A percentile compares a stretch with the other conserved stretches of the same genome.
These are phyloP conservation scores for Epicoccum nigrum DNA, from an alignment of 2,329 filamentous ascomycete species.

Conservation along the genomic window DNA sequence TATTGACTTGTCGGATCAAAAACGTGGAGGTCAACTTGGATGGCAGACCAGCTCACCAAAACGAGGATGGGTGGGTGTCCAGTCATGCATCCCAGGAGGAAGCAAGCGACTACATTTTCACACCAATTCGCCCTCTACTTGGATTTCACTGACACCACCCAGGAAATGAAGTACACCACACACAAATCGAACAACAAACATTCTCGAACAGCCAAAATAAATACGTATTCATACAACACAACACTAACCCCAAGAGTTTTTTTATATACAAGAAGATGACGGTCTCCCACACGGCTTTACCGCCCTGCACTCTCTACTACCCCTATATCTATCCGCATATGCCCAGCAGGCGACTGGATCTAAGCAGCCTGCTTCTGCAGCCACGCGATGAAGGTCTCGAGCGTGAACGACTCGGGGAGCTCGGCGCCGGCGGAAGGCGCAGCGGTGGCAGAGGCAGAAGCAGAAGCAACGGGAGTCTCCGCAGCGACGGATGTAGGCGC, in stretches of 20 bases:
- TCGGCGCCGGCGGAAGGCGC: constrained; percentile 22
- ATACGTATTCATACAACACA: neutral
- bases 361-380: constrained; percentile 26
- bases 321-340: too few species aligned
- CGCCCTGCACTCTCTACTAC: neutral
- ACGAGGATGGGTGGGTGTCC: too few species aligned
- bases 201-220: constrained; percentile 3
- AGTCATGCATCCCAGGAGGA: too few species aligned
- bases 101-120: too few species aligned
- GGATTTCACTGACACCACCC: too few species aligned
- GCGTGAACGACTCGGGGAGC: constrained; percentile 31
- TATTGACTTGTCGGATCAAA: too few species aligned
- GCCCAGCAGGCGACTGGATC: too few species aligned
- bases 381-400: constrained; percentile 34
- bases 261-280: constrained; percentile 16
- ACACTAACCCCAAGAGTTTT: neutral
- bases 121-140: too few species aligned
- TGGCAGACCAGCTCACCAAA: too few species aligned
- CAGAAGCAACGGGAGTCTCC: constrained; percentile 11
- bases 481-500: constrained; percentile 26
- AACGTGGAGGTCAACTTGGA: too few species aligned
- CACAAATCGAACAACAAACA: neutral
- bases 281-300: neutral
- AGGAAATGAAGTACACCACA: neutral
- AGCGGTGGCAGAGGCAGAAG: neutral